Base-by-base conservation (phyloP, 176 grass and related monocot species). In the Alopecurus myosuroides region DNA sequence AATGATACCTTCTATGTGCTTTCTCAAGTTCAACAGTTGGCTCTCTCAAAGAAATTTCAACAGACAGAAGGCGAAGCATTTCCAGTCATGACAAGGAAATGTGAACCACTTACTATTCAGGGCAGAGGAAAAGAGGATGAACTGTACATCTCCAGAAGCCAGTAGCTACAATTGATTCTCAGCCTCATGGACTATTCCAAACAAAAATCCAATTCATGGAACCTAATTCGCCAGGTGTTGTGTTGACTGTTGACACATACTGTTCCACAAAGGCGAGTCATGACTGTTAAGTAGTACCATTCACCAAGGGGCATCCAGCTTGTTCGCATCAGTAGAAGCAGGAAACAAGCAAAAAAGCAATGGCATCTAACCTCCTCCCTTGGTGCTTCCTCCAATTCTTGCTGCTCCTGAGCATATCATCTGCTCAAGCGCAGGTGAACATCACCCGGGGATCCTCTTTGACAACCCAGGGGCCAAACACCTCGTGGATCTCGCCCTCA, bases 381-480 rank as follows among this genome's bases (percentile, higher is more conserved):
- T 44, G 58, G 64, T 18, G 3, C 64, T 31, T 78, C 18, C 51
- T 79, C 23, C 80, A 71, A 20, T 19, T 57, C 10, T 57, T 82
- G 5, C 64, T 88, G 10, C 67, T 73, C 8, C 26, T 64, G 9
- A 36, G 50, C 30, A 30, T 44, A 2, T 5, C 42, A 41, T 48
- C 80, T 22, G 40, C 48, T 4, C 65, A 53, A 48, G 82, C 68
- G 28, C 82, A 85, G 5, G 46, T 58, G 18, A 89, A 89, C 46
- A 81, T 81, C 28, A 85, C 37, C 69, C 1, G 17, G 15, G 69
- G 69, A 10, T 85, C 87, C 28, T 80, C 22, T 12, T 44, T 89
- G 50, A 28, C 28, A 12, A 28, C 87, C 4, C 3, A 85, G 39
- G 50, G 69, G 8, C 11, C 58, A 12, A 84, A 25, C 76, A 84